Evolutionary conservation across 2,329 filamentous ascomycete genomes (phyloP), one percentile per base, ranked within the genome.

Genomic region (Colletotrichum sp.): DNA sequence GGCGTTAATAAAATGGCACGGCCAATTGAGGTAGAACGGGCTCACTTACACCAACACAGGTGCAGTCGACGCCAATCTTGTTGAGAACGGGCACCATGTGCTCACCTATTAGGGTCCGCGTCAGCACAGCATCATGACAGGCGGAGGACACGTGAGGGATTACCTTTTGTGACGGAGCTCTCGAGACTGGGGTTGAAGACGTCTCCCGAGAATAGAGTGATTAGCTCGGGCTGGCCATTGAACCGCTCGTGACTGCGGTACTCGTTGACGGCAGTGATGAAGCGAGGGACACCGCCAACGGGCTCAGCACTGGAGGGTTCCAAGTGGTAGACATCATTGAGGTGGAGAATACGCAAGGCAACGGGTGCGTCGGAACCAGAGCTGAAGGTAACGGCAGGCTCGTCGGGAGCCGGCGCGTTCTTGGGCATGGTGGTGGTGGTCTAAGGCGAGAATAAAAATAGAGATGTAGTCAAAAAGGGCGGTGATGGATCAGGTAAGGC

Each of bases 281-380:
- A 98, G 64, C 96, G 91, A 34, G 95, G 89, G 57, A 94, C 90
- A 21, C 96, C 96, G 32, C 96, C 96, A 3, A 96, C 92, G 2
- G 96, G 96, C 82, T 98, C 95, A 18, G 94, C 92, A 30, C 95
- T 96, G 3, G 89, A 88, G 3, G 86, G 82, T 79, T 98, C 95
- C 70, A 98, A 91, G 81, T 98, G 96, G 84, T 98, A 98, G 76
- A 98, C 96, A 85, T 98, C 96, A 85, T 98, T 98, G 89, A 94
- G 98, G 86, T 98, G 96, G 36, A 98, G 83, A 71, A 98, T 85
- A n/a, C 96, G 92, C 67, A 98, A 86, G 82, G 95, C 94, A 60
- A 95, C 94, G 16, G 83, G 80, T 5, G 80, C 78, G 10, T 78
- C 72, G 7, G 78, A 76, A 34, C 82, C 83, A 5, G 82, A 83